Percentiles rank a stretch among this genome's conserved stretches.
These are phyloP conservation scores for Backusella psychrophila DNA, from an alignment of 192 early-diverging fungal genomes.

Conservation along the genomic window DNA sequence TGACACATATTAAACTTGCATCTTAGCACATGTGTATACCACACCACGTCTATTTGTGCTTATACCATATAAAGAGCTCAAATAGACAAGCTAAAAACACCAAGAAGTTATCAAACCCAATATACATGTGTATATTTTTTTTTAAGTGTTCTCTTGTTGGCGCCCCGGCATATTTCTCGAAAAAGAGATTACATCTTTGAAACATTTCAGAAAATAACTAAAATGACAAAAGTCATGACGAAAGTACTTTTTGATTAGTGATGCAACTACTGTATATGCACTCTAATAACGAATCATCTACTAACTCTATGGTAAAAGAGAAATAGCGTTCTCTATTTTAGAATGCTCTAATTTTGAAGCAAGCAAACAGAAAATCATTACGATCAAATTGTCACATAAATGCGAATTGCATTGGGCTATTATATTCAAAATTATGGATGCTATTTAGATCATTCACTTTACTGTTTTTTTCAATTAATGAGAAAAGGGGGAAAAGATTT, in stretches of 20 bases:
- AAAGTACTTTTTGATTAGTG: not conserved
- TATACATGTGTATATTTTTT: not conserved
- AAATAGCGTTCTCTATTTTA: not conserved
- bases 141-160: not conserved
- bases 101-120: not conserved
- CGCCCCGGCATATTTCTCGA: no score
- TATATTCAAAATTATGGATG: no score
- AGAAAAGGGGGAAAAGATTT: not conserved
- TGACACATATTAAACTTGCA: not conserved
- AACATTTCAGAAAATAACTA: not conserved
- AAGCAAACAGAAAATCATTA: no score
- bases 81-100: not conserved
- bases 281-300: not conserved
- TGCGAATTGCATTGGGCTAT: not conserved
- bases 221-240: not conserved
- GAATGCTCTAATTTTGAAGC: not conserved
- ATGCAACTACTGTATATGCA: not conserved
- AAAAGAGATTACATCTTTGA: not conserved
- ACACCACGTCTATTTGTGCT: not conserved
- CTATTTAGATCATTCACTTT: not conserved
- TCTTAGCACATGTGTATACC: not conserved
- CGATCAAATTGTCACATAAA: not conserved
- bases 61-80: not conserved
- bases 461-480: not conserved
- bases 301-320: no score